Evolutionary conservation across 345 rosid species (phyloP).

Genomic region (Zanthoxylum bungeanum): DNA sequence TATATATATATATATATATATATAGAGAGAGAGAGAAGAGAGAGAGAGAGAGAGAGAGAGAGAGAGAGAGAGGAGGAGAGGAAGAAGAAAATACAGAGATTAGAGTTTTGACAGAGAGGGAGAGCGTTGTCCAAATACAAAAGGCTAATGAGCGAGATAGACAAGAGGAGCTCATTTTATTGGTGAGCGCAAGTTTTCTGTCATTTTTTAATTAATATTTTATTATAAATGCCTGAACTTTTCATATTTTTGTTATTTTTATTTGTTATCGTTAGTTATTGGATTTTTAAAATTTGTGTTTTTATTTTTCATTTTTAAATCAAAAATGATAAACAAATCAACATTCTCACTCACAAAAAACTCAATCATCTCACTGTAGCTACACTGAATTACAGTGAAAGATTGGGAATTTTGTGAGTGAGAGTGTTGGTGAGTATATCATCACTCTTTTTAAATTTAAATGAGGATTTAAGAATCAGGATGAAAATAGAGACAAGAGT

Average conservation of each 20-base stretch:
- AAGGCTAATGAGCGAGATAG: constrained; percentile 21
- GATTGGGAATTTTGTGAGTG: too few relatives aligned
- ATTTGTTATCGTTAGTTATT: neutral
- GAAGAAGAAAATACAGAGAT: neutral
- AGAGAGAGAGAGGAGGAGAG: neutral
- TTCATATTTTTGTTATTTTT: neutral
- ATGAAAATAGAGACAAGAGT: neutral
- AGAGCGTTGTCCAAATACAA: constrained; percentile 6
- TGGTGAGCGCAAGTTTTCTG: constrained; percentile 11
- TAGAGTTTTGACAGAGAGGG: neutral
- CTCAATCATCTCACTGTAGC: too few relatives aligned
- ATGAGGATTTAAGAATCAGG: neutral
- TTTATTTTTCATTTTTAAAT: neutral
- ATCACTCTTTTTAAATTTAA: too few relatives aligned
- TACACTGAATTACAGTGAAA: too few relatives aligned
- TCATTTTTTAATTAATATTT: neutral
- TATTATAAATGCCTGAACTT: neutral
- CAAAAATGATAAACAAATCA: too few relatives aligned
- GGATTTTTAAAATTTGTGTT: too few relatives aligned
- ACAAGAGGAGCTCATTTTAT: constrained; percentile 23
- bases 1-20: too few relatives aligned
- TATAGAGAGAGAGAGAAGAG: constrained; percentile 5
- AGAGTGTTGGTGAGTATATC: too few relatives aligned
- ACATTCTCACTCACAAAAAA: too few relatives aligned
- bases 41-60: constrained; percentile 17